Base-by-base conservation (phyloP, 139 green algal genomes). In the Monoraphidium neglectum region DNA sequence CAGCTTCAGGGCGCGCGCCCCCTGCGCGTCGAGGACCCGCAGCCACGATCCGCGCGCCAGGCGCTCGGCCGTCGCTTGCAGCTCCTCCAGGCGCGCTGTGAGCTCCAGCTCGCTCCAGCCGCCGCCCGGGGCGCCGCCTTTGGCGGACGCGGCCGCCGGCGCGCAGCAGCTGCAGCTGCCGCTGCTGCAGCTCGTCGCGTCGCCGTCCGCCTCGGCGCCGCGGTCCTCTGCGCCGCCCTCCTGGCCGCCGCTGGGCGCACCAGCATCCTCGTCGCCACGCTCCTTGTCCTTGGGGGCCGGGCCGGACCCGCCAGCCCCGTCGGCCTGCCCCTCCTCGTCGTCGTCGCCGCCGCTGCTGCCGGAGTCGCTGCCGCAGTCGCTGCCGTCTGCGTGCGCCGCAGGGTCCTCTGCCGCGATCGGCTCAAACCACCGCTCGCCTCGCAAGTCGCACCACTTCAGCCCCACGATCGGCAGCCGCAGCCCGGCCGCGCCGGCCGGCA, bases 361-460 rank as follows among this genome's bases (percentile, higher is more conserved):
- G 26, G 38, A 35, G 40, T 40, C 38, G 57, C 49, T 53, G 72
- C 21, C n/a, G 54, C 5, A 1, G 64, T 64, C 43, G 51, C 37
- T 2, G 37, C 5, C 62, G 37, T 28, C 73, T 18, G n/a, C 32
- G 15, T 61, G 33, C 38, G 56, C 71, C n/a, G 62, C 65, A 28
- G 62, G 46, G 8, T 35, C 59, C 18, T 80, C 70, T 40, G 77
- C 60, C 43, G n/a, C n/a, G n/a, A 94, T 65, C 1, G 82, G 80
- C 76, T 92, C 88, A 32, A 92, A 68, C 90, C 90, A 94, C 2
- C 79, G 69, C 81, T 93, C 90, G 26, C 78, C 78, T 53, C 84
- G 76, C 75, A 92, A 81, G 77, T 93, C 91, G 84, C 90, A 90
- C 82, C 86, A 91, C 75, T 89, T 87, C 10, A 94, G 68, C 36